Percentiles rank a stretch among this genome's conserved stretches.
Evolutionary conservation across 148 eudicot genomes (phyloP).

Genomic region (Fallopia convolvulus): DNA sequence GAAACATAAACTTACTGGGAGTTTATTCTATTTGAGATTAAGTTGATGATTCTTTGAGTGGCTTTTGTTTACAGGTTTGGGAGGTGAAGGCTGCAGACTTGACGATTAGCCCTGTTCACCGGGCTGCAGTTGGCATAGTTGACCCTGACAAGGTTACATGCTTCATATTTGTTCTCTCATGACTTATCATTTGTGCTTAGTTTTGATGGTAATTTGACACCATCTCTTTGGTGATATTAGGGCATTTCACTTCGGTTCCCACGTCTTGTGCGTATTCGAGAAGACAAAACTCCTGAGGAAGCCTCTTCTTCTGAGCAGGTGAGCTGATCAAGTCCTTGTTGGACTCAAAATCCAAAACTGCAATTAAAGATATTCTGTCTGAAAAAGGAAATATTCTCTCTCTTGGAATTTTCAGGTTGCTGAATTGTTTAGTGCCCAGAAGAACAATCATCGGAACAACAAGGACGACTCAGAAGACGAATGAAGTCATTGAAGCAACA

Average conservation of each 20-base stretch:
- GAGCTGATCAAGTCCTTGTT: not conserved
- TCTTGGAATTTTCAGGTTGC: slow-evolving; percentile 52
- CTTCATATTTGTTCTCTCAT: not conserved
- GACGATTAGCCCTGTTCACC: slow-evolving; percentile 90
- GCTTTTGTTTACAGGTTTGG: slow-evolving; percentile 62
- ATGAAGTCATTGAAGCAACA: not conserved
- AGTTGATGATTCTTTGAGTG: not conserved
- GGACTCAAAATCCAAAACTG: not conserved
- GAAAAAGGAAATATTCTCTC: not conserved
- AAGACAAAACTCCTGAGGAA: slow-evolving; percentile 80
- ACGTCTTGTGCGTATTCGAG: slow-evolving; percentile 72
- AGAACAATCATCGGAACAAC: slow-evolving; percentile 40
- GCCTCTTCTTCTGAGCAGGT: slow-evolving; percentile 90
- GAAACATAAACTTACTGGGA: not conserved
- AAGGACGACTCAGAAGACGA: slow-evolving; percentile 31
- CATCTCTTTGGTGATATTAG: slow-evolving; percentile 19
- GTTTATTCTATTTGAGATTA: too few relatives aligned
- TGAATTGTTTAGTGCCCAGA: slow-evolving; percentile 72
- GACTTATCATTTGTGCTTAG: not conserved
- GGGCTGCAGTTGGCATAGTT: slow-evolving; percentile 81
- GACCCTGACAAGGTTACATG: slow-evolving; percentile 63
- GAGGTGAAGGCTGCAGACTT: slow-evolving; percentile 98
- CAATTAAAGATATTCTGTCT: not conserved
- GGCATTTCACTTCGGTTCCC: slow-evolving; percentile 96
- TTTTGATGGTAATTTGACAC: not conserved